Percentiles rank a stretch among this genome's conserved stretches.
Conservation (phyloP, 2,329 filamentous ascomycete genomes). For the Beauveria sp. region DNA sequence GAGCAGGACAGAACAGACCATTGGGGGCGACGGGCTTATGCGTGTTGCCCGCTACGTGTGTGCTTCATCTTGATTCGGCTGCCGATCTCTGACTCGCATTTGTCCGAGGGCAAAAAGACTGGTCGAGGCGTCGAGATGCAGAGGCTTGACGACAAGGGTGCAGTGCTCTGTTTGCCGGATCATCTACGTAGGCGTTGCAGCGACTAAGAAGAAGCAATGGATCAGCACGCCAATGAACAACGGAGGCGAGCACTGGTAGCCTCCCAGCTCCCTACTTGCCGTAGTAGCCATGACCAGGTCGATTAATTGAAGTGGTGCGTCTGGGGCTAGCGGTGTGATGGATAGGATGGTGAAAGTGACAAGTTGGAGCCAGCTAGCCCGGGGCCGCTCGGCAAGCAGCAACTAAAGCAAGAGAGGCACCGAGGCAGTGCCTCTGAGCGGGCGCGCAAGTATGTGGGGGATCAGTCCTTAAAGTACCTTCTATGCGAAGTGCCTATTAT, state of each 20-base stretch:
- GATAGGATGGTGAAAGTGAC: not conserved
- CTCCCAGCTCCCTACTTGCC: not conserved
- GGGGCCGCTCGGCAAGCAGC: not conserved
- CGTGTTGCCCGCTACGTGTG: not conserved
- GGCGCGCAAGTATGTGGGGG: not conserved
- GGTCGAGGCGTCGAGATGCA: conserved; percentile 6
- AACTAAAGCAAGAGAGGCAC: not conserved
- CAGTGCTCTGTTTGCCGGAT: not conserved
- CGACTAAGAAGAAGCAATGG: not conserved
- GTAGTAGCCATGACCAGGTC: not conserved
- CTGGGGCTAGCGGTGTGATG: conserved; percentile 1
- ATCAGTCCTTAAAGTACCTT: too few relatives aligned
- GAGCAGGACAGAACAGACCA: not conserved
- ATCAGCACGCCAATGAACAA: not conserved
- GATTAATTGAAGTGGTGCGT: not conserved
- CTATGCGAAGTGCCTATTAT: too few relatives aligned
- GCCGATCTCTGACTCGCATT: conserved; percentile 18
- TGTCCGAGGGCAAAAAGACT: not conserved
- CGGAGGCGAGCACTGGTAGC: not conserved
- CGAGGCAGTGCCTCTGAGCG: not conserved
- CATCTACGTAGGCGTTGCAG: not conserved
- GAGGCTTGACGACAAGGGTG: not conserved
- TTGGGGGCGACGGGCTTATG: conserved; percentile 13
- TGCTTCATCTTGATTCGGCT: conserved; percentile 15
- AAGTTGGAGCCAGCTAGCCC: not conserved